Conservation (phyloP, 148 eudicot species). For the Rhododendron molle region DNA sequence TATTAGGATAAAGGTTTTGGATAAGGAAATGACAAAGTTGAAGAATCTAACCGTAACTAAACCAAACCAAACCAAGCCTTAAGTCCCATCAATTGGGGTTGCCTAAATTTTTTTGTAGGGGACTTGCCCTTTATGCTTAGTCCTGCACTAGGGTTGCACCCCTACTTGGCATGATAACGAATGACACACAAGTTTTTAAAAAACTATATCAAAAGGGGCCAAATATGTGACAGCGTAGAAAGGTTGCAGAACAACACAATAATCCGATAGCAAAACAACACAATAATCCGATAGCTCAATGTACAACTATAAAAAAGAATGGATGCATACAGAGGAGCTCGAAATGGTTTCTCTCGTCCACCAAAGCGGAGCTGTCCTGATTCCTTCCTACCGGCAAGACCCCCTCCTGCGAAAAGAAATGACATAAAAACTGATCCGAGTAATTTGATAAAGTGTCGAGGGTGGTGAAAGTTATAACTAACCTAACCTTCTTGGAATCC, state of each 20-base stretch:
- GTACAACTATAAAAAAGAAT: background rate
- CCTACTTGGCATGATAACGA: background rate
- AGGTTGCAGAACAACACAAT: background rate
- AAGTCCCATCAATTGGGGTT: background rate
- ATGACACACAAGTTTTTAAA: background rate
- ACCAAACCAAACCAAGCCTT: background rate
- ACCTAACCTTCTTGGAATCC: conserved; percentile 99
- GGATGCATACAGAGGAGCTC: conserved; percentile 84
- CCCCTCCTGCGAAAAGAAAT: conserved; percentile 60
- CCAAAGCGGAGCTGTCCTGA: conserved; percentile 99
- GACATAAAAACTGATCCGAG: background rate
- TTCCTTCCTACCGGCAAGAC: conserved; percentile 94
- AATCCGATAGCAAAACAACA: background rate
- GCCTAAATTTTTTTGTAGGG: background rate
- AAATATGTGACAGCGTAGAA: background rate
- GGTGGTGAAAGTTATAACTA: conserved; percentile 18
- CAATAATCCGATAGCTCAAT: background rate
- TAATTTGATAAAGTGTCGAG: background rate
- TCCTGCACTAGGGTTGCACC: background rate
- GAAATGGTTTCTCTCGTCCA: conserved; percentile 97
- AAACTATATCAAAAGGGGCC: background rate
- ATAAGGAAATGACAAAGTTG: background rate
- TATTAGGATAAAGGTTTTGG: background rate
- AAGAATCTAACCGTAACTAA: background rate
- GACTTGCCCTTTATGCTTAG: background rate